Evolutionary conservation across 352 stramenopile genomes (phyloP), one percentile per base, ranked within the genome.

Genomic region (Elongisporangium anandrum): DNA sequence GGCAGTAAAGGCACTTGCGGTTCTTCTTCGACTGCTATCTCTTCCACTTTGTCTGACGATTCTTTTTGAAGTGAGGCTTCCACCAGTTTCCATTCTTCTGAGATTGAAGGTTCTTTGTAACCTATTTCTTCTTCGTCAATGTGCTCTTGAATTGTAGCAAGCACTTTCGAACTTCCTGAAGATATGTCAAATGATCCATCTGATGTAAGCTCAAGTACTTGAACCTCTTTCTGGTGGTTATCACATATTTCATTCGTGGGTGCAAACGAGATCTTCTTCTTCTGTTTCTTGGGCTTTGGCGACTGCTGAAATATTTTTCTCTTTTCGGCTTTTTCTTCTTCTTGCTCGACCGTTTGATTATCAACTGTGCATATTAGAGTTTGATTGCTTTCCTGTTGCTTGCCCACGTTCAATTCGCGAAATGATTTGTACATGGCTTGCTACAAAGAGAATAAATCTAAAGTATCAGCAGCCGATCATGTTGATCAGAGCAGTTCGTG

Each of bases 381-480:
- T 8, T 13, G 24, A 8, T 50, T 20, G 29, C 21, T 22, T 21
- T 65, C 29, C 6, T 68, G n/a, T 47, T 60, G 39, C 8, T 79
- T 59, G 24, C 66, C 50, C 23, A 67, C 48, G 23, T 84, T 65
- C 2, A 87, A 53, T 45, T 84, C 57, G 41, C 67, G 68, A 57
- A 94, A 90, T 5, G 81, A 91, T 23, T 87, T 78, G 59, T 91
- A 94, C 69, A 94, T 76, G n/a, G 68, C 78, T 45, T 66, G 41
- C 81, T 85, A 56, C 4, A 24, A 16, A 58, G 1, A 52, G 38
- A 20, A 60, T n/a, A 0, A 17, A 50, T 16, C 6, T 21, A 20
- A 52, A 23, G 34, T 50, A 34, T 12, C 21, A 39, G 52, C 15
- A 26, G n/a, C 17, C 2, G 26, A 20, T 49, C 12, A 19, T 7